Base-by-base conservation (phyloP, 306 rosid species). In the Cicer bijugum region DNA sequence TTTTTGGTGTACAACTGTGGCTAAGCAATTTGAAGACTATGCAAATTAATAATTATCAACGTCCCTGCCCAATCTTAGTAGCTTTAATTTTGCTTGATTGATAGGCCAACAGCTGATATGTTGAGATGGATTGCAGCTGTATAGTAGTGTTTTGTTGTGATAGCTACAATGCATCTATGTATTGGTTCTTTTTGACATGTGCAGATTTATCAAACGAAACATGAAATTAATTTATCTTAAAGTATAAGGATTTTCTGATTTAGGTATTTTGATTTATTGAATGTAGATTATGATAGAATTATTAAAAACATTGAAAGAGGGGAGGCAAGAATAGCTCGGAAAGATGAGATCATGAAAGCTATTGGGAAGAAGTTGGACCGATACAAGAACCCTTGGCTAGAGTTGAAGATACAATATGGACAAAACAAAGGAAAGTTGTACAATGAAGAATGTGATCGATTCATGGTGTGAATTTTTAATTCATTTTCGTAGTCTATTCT, bases 371-470 rank as follows among this genome's bases (percentile, higher is more conserved):
- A 94, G 84, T 80, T 94, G 88, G 96, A 91, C 72, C 96, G 97
- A 71, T 94, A 94, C 87, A 94, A 91, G 90, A 94, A 94, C 85
- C 99, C 99, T 11, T 94, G 99, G 99, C 84, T 94, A 70, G 99
- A 94, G 85, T 82, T 94, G 75, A 94, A 94, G 86, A 91, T 94
- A 84, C 95, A 85, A 51, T 94, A 94, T 75, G 99, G 99, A 61
- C 99, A 94, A 83, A 94, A 94, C 88, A 94, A 94, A 71, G 99
- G 99, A 75, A 94, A 94, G 83, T 78, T 91, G 72, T 94, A 91
- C 85, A 94, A 94, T 42, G 99, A 94, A 89, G 99, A 94, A 89
- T 94, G 99, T 55, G 99, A 94, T 62, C 90, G 97, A 40, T 94
- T 94, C 87, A 94, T 94, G 99, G 99, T 94, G 39, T n/a, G 75